A percentile compares a stretch with the other conserved stretches of the same genome.
Evolutionary conservation across 768 basidiomycete species (phyloP).

Genomic region (Favolaschia claudopus): DNA sequence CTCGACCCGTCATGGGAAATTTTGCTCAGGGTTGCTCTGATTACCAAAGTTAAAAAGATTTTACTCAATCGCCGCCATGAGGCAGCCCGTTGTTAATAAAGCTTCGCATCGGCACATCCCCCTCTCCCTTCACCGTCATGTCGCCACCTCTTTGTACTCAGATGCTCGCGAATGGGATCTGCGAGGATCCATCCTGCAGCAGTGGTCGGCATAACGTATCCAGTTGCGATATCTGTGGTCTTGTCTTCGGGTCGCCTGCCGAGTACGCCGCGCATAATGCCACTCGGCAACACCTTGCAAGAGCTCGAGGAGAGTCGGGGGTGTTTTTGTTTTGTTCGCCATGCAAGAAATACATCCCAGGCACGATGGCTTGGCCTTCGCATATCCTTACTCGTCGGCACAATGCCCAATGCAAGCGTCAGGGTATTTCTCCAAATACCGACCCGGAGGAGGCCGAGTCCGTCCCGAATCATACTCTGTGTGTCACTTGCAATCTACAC

Average conservation of each 20-base stretch:
- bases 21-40: no score
- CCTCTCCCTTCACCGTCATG: conserved; percentile 11
- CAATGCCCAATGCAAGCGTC: not conserved
- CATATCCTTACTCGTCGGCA: conserved; percentile 35
- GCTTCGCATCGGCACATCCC: not conserved
- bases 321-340: conserved; percentile 36
- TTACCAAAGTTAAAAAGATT: no score
- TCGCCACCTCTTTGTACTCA: conserved; percentile 39
- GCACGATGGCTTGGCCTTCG: conserved; percentile 29
- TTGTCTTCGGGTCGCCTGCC: conserved; percentile 35
- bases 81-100: not conserved
- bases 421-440: conserved; percentile 35
- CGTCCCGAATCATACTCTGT: conserved; percentile 32
- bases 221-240: conserved; percentile 47
- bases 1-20: no score
- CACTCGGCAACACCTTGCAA: conserved; percentile 38
- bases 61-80: not conserved
- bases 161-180: conserved; percentile 44
- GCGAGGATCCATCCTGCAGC: conserved; percentile 40
- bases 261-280: conserved; percentile 39
- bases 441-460: conserved; percentile 38
- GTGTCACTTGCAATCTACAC: conserved; percentile 37
- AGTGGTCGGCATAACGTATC: conserved; percentile 43
- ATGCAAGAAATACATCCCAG: conserved; percentile 37
- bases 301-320: conserved; percentile 30